A percentile compares a stretch with the other conserved stretches of the same genome.
Conservation (phyloP, 768 basidiomycete genomes). For the Mrakia frigida region DNA sequence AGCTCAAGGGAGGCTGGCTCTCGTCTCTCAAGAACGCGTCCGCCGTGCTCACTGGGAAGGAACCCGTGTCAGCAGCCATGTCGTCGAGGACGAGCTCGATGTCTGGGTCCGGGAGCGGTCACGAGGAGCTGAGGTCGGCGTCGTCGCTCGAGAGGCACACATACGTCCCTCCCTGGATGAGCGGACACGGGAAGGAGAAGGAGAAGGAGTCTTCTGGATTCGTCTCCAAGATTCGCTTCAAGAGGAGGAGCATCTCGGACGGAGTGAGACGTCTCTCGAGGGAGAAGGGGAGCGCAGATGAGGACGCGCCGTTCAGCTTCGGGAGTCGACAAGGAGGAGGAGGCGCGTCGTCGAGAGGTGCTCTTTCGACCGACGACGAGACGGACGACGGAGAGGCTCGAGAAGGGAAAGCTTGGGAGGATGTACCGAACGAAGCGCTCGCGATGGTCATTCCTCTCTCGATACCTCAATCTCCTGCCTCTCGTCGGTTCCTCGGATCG, state of each 20-base stretch:
- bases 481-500: not conserved
- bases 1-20: conserved; percentile 28
- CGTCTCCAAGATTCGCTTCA: conserved; percentile 26
- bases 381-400: conserved; percentile 30
- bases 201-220: conserved; percentile 22
- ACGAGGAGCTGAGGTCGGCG: not conserved
- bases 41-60: not conserved
- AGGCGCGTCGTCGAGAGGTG: conserved; percentile 4
- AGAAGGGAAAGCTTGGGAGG: conserved; percentile 33
- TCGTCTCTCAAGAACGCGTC: conserved; percentile 25
- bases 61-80: conserved; percentile 7
- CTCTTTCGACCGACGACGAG: conserved; percentile 27
- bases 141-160: conserved; percentile 1
- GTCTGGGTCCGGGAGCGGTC: conserved; percentile 24
- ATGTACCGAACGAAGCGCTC: conserved; percentile 32
- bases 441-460: conserved; percentile 33
- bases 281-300: conserved; percentile 19
- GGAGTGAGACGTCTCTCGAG: conserved; percentile 9
- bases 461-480: conserved; percentile 15
- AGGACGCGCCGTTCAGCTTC: conserved; percentile 19
- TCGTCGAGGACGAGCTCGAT: conserved; percentile 6
- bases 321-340: conserved; percentile 8
- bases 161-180: conserved; percentile 31
- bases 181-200: not conserved
- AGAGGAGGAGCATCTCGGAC: conserved; percentile 28